Evolutionary conservation across 2,329 filamentous ascomycete species (phyloP).

Genomic region (Paecilomyces formosus): DNA sequence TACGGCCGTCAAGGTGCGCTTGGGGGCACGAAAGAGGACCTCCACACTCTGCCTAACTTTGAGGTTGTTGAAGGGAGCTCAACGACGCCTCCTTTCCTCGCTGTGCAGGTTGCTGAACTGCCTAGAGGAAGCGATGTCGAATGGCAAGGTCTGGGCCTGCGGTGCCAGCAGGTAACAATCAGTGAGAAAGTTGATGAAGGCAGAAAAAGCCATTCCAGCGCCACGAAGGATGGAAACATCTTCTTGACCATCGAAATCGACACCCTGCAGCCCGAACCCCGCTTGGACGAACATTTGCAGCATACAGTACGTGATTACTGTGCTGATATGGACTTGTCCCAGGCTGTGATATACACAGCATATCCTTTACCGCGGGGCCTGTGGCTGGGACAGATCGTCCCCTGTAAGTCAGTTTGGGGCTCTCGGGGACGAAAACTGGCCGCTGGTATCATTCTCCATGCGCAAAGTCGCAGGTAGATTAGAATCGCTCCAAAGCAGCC

Average conservation of each 20-base stretch:
- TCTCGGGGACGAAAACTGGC: constrained; percentile 22
- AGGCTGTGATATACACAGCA: constrained; percentile 30
- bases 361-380: constrained; percentile 12
- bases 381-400: constrained; percentile 31
- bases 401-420: constrained; percentile 36
- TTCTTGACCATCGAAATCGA: constrained; percentile 26
- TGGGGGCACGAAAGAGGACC: constrained; percentile 19
- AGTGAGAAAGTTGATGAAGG: constrained; percentile 7
- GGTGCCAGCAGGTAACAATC: constrained; percentile 22
- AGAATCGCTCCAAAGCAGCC: neutral
- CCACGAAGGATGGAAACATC: constrained; percentile 13
- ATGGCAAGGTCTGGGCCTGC: constrained; percentile 68
- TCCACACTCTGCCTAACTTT: constrained; percentile 17
- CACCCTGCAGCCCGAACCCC: constrained; percentile 6
- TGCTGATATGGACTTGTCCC: constrained; percentile 9
- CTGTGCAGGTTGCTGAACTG: constrained; percentile 67
- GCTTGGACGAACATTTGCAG: constrained; percentile 16
- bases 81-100: constrained; percentile 59
- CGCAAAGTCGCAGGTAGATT: constrained; percentile 2
- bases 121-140: constrained; percentile 70
- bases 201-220: constrained; percentile 14
- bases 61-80: constrained; percentile 12
- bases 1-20: constrained; percentile 48
- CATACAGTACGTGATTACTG: constrained; percentile 14
- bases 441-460: constrained; percentile 30